Base-by-base conservation (phyloP, 1,284 basidiomycete species). In the Fomitopsis pinicola region DNA sequence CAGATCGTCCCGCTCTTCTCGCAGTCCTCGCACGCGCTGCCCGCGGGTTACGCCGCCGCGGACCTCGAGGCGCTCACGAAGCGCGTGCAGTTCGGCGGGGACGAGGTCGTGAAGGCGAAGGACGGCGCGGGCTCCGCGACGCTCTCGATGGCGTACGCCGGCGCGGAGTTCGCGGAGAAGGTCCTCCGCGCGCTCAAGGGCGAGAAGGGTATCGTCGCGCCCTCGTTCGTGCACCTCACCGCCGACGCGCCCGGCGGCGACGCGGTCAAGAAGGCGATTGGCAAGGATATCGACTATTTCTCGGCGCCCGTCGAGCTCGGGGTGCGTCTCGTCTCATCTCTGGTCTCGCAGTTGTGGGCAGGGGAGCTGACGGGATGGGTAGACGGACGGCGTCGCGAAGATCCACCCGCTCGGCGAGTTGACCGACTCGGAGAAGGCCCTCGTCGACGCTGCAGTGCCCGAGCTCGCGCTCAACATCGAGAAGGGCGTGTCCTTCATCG, bases 1-100 rank as follows among this genome's bases (percentile, higher is more conserved):
- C 60, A 91, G 88, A 99, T 99, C 71, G 88, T 99, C 50, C 97
- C 97, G 63, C 84, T 99, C 59, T 90, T 99, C 69, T 98, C 95
- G 38, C 95, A 98, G 79, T 88, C 92, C 28, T 84, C 87, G 36
- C 89, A 92, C 72, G 79, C 88, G 17, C 81, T 91, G 55, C 87
- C 89, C 40, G 69, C 82, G 22, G 74, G 75, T 59, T 63, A 89
- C 72, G 74, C 80, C 70, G 72, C 86, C 75, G 79, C 79, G 6
- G 79, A 74, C 42, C 75, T 85, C 69, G 80, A 84, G 67, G 78
- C 78, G 40, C 79, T 89, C 62, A 80, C 82, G 63, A 78, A 85
- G 64, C 84, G 89, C 68, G 87, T 91, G 71, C 89, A 91, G 75
- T 91, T 89, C 72, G 89, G 89, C 68, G 89, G 89, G 70, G 88